Base-by-base conservation (phyloP, 169 alveolate species). In the Neospora caninum region DNA sequence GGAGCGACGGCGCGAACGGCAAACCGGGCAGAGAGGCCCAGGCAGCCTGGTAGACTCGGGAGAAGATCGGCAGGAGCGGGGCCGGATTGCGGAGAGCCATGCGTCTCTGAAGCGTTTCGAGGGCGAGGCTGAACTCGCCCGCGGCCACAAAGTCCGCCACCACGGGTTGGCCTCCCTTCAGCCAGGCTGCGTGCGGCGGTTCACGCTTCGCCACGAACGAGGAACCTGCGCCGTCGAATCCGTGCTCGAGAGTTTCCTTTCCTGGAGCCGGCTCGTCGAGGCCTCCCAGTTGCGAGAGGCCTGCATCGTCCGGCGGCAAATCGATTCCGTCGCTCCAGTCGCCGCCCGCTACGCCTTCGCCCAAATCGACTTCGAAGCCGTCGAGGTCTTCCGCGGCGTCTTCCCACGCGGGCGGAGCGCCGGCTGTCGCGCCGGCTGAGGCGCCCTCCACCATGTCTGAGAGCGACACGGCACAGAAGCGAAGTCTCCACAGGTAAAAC, bases 291-390 rank as follows among this genome's bases (percentile, higher is more conserved):
- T 7, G 73, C 16, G n/a, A 9, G 20, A 29, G 31, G 73, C 34
- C 91, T 9, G 78, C 49, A 2, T 93, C 95, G 58, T 93, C 95
- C 10, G 89, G 41, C 29, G 93, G 93, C 64, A 93, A 67, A 13
- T 93, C 95, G 42, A 93, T 93, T 13, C 93, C 95, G 86, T 93
- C 95, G 58, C 82, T 87, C 95, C 95, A 93, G 58, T 93, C 95
- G 42, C 67, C 95, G 49, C 91, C 95, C 73, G 94, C 95, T 38
- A 82, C 94, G 43, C 84, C 93, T 20, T 84, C 91, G 31, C 88
- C 95, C 49, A 87, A 87, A 64, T 86, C 95, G 67, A 82, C 95
- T 43, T 13, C 92, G 64, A 83, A 70, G 38, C 64, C 95, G 39
- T 92, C 95, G 29, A 67, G 38, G 88, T 92, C 92, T 43, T 25